Evolutionary conservation across 2,329 filamentous ascomycete species (phyloP), one percentile per base, ranked within the genome.

Genomic region (Metarhizium brunneum): DNA sequence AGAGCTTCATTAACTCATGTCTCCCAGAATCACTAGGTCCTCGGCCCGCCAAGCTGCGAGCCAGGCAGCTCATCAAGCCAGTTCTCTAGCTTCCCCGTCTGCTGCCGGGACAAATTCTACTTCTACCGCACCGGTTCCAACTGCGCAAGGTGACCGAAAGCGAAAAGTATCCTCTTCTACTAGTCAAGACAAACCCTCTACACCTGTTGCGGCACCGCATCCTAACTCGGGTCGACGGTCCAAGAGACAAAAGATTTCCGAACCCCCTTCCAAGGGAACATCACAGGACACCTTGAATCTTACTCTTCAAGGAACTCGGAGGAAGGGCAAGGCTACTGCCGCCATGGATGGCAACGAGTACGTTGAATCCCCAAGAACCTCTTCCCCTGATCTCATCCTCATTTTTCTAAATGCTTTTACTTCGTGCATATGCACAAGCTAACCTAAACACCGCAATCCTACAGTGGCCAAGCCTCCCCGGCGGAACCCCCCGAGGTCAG

Each of bases 11-110:
- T 71, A 70, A 86, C 89, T 92, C 85, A 96, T 96, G 91, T 90
- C 89, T 84, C 79, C 85, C 83, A 96, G 92, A 89, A 86, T 94
- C 68, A 96, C 92, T 80, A 90, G 92, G 79, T 94, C 92, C 68
- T 87, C 92, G 73, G 88, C 92, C 78, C 91, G 91, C 80, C 86
- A 90, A 83, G 89, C 89, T 77, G 87, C 89, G 70, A 83, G 73
- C 69, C 77, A 77, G 68, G 74, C 76, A 74, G 75, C 74, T 64
- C 74, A 75, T 66, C 65, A 68, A 60, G 66, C 73, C 67, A 69
- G 74, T 66, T 61, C 72, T 64, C 61, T 71, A 59, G 64, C 69
- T 62, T 69, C 75, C 54, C 62, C 68, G 63, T 66, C 73, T 63
- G 62, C 69, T 45, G 42, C 47, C 42, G 54, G 45, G 38, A 38